Base-by-base conservation (phyloP, 768 basidiomycete species). In the Lentinula sp. region DNA sequence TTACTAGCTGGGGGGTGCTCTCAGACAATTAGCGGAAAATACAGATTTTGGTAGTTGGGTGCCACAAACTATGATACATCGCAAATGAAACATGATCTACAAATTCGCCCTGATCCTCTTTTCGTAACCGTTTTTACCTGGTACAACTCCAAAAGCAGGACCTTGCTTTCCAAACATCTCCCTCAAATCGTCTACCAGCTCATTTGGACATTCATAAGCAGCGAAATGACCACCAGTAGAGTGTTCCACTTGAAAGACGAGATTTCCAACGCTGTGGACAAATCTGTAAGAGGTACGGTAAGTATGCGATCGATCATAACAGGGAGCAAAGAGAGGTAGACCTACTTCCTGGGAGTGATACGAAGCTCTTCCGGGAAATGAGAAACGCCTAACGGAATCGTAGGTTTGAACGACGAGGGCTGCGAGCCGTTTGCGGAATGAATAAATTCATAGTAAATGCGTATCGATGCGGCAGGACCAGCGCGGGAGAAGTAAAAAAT, bases 401-500 rank as follows among this genome's bases (percentile, higher is more conserved):
- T 43, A 15, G 69, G 60, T 28, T 43, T 52, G 20, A 55, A 60
- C 18, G 59, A 0, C 12, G 20, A 35, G 32, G 59, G 23, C 15
- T 64, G 23, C 20, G 61, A 39, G 16, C 52, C 61, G 36, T 58
- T 55, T 23, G 66, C 64, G 16, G 63, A 65, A 36, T 69, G 68
- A 50, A 36, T 60, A 18, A 67, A 63, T 65, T 87, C 87, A 65
- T 80, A 86, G 68, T 87, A 87, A 18, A 85, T 85, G 12, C 85
- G 74, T 7, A 81, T 20, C 0, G 85, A 80, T 0, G 85, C 83
- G 2, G 83, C 76, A 6, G 86, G 85, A 0, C 85, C 85, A 0
- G 79, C 75, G 9, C 79, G 77, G 6, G 84, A 85, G 70, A 86
- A 85, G 74, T 76, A 81, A 65, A 81, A 85, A 10, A 84, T 73